Evolutionary conservation across 768 basidiomycete species (phyloP), one percentile per base, ranked within the genome.

Genomic region (Butyriboletus loyo): DNA sequence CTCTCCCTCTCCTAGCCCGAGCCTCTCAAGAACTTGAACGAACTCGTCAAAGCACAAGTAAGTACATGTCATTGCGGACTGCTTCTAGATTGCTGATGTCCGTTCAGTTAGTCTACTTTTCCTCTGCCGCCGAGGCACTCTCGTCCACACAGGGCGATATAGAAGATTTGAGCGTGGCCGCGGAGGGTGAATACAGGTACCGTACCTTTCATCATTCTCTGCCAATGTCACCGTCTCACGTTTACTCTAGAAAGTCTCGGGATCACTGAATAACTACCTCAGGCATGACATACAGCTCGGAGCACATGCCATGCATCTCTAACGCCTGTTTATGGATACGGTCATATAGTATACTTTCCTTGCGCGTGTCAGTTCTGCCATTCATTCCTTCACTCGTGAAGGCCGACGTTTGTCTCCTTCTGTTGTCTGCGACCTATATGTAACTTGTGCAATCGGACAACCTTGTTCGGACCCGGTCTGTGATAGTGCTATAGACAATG

Each of bases 111-210:
- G 63, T 85, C 50, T 93, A 78, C 77, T 85, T 87, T 69, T 78
- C 86, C 21, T 64, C 81, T 39, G 87, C 88, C 4, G 90, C 91
- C 1, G 92, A 95, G 66, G 79, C 89, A 0, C 79, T 95, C 37
- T 83, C 82, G n/a, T 75, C 79, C 40, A 81, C 90, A 41, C 92
- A 95, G 68, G 90, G 89, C 44, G 92, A 97, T 69, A 88, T 98
- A 43, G 95, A 97, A 58, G 94, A 98, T 60, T 79, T 96, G 59
- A 87, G 85, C 53, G 87, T 94, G 31, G 91, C 92, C 41, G 93
- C 95, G 0, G 95, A 98, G 72, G 92, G 91, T 52, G 92, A 95
- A 67, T 98, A 96, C 77, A 88, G 95, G 86, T 92, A 56, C 58
- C 59, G 38, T 7, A 13, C 13, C 10, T 27, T 43, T 10, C 21